These are phyloP conservation scores for Penicillium corylophilum DNA, from an alignment of 2,329 filamentous ascomycete species.

Conservation along the genomic window DNA sequence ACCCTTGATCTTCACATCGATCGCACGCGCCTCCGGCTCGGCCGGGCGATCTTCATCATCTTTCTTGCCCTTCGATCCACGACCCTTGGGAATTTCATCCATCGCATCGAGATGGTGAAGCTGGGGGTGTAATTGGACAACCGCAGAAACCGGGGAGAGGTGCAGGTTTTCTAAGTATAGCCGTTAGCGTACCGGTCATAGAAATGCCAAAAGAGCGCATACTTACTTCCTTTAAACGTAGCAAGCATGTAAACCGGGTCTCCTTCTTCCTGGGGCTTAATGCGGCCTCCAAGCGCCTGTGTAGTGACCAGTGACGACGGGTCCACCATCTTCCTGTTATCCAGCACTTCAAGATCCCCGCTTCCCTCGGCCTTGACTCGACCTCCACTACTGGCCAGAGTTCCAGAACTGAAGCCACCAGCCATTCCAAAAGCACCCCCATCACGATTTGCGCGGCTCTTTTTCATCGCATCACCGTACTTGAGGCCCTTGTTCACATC, in stretches of 20 bases:
- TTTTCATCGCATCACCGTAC: conserved; percentile 75
- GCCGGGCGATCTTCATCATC: conserved; percentile 48
- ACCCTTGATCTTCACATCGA: conserved; percentile 84
- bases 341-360: conserved; percentile 34
- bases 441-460: conserved; percentile 52
- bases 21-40: conserved; percentile 64
- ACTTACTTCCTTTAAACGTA: conserved; percentile 78
- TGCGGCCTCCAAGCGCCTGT: conserved; percentile 83
- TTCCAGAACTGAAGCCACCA: conserved; percentile 68
- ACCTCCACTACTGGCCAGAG: conserved; percentile 33
- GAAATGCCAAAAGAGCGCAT: not conserved
- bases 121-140: conserved; percentile 87
- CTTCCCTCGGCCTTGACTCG: conserved; percentile 23
- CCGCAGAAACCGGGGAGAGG: conserved; percentile 76
- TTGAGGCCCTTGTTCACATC: conserved; percentile 77
- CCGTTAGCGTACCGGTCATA: conserved; percentile 9
- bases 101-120: conserved; percentile 89
- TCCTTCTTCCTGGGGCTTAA: conserved; percentile 66
- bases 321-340: conserved; percentile 28
- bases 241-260: conserved; percentile 83
- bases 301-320: conserved; percentile 63
- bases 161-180: conserved; percentile 70
- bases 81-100: conserved; percentile 59
- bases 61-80: conserved; percentile 37
- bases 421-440: conserved; percentile 70